Percentiles rank a stretch among this genome's conserved stretches.
phyloP scores from a whole-genome alignment of 495 filamentous ascomycete species.

The Rhypophila decipiens region DNA sequence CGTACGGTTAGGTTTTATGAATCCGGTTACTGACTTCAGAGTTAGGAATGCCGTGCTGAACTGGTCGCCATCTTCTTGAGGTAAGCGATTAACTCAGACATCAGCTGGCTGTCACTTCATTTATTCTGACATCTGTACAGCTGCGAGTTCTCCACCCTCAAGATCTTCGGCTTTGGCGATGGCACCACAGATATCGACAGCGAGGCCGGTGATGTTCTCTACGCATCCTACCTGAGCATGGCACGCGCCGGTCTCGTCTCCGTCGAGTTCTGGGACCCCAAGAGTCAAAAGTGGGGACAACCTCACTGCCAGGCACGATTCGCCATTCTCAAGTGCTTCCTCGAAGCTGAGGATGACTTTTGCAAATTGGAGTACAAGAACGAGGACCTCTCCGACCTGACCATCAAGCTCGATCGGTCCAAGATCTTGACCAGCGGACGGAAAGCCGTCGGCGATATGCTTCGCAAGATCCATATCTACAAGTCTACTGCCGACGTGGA shows the following conservation, averaged over 20 bases:
- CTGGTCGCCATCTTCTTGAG: constrained; percentile 88
- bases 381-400: constrained; percentile 73
- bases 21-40: constrained; percentile 2
- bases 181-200: constrained; percentile 61
- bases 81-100: constrained; percentile 46
- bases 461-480: constrained; percentile 88
- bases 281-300: constrained; percentile 87
- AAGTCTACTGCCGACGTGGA: constrained; percentile 85
- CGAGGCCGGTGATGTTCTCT: constrained; percentile 80
- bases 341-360: constrained; percentile 76
- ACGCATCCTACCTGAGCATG: constrained; percentile 83
- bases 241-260: constrained; percentile 79
- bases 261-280: constrained; percentile 84
- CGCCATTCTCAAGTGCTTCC: constrained; percentile 79
- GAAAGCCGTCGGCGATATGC: constrained; percentile 78
- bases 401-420: constrained; percentile 69
- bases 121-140: constrained; percentile 33
- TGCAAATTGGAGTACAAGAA: constrained; percentile 68
- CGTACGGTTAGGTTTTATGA: no score
- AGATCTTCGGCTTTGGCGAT: constrained; percentile 88
- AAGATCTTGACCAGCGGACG: constrained; percentile 65
- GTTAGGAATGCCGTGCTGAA: constrained; percentile 54
- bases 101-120: constrained; percentile 50
- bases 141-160: constrained; percentile 81
- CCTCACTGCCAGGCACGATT: constrained; percentile 93